Evolutionary conservation across 2,329 filamentous ascomycete species (phyloP), one percentile per base, ranked within the genome.

Genomic region (Xylariales sp.): DNA sequence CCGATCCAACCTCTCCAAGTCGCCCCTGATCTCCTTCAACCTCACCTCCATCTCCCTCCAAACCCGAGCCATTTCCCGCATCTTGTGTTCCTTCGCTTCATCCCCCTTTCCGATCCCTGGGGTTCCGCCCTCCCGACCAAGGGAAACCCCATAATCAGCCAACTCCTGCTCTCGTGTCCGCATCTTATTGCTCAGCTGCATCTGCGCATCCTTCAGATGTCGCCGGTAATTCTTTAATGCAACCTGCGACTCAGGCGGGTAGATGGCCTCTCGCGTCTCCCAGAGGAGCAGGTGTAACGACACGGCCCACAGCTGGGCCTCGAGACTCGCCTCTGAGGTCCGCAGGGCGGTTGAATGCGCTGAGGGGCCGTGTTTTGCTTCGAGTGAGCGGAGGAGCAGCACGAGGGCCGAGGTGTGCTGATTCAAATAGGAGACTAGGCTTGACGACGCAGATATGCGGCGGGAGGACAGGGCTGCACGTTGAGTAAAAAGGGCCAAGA

Each of bases 291-390:
- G 41, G 14, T 57, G 55, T 0, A 64, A 62, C 5, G 71, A 65
- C 10, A 60, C 50, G 20, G 69, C 63, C 31, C 66, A 63, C 12
- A 58, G 55, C 41, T 66, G 64, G 1, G 75, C 71, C 4, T 62
- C 55, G 2, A 76, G 60, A 0, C 65, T 59, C 1, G 69, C 62
- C 24, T 70, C 63, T 2, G 63, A 55, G 19, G 74, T 74, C 29
- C 67, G 66, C n/a, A 78, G 66, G 50, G 74, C 71, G 3, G 78
- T 62, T 11, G 64, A 70, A 4, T 71, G 65, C 2, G 74, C 72
- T 4, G 75, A 60, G 15, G 69, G 61, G 21, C 72, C 71, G 54
- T 80, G 75, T 49, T 80, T 80, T 3, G 68, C 63, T 47, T 80
- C 76, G 2, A 80, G 65, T 3, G 65, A 55, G 40, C 68, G 68